A percentile compares a stretch with the other conserved stretches of the same genome.
Conservation (phyloP, 768 basidiomycete species). For the Pisolithus albus region DNA sequence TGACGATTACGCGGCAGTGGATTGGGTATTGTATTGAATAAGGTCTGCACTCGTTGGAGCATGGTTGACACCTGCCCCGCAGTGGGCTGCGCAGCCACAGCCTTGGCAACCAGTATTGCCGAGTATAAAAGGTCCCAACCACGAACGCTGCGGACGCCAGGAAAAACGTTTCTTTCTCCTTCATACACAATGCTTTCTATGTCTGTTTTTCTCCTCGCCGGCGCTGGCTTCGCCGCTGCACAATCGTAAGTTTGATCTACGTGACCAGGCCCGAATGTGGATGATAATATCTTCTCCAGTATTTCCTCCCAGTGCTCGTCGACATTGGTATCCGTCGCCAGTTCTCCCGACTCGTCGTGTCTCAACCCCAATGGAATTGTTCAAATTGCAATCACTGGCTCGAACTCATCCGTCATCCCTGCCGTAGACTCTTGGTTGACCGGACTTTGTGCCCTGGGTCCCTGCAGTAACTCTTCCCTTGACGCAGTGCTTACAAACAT, state of each 20-base stretch:
- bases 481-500: conserved; percentile 47
- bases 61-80: no score
- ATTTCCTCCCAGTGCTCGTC: conserved; percentile 45
- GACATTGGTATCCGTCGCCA: conserved; percentile 40
- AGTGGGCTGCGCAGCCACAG: no score
- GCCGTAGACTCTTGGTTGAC: conserved; percentile 56
- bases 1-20: no score
- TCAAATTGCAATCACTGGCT: conserved; percentile 20
- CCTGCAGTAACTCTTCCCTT: conserved; percentile 58
- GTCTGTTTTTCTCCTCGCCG: conserved; percentile 22
- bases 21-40: no score
- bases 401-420: conserved; percentile 29
- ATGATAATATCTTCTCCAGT: conserved; percentile 17
- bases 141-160: not conserved
- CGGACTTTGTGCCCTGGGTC: conserved; percentile 42
- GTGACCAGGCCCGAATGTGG: not conserved
- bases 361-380: conserved; percentile 32
- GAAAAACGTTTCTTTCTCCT: not conserved
- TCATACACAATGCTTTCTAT: conserved; percentile 19
- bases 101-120: no score
- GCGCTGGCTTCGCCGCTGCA: conserved; percentile 34
- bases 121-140: not conserved
- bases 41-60: no score
- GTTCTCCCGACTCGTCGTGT: conserved; percentile 31
- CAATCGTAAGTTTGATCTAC: conserved; percentile 34